Evolutionary conservation across 805 yeast genomes (phyloP), one percentile per base, ranked within the genome.

Genomic region (Brettanomyces bruxellensis): DNA sequence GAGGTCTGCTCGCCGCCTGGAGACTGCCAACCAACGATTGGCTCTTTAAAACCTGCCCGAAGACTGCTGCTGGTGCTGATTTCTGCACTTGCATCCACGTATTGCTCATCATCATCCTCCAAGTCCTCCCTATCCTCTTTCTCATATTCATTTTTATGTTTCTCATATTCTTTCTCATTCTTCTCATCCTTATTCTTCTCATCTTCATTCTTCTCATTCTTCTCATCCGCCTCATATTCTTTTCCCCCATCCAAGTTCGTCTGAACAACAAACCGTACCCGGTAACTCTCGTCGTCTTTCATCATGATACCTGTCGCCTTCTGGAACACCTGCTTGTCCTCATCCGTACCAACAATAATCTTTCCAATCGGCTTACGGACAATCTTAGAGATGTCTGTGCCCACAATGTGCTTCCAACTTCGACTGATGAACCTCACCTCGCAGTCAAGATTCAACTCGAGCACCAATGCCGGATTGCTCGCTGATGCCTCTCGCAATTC

Each of bases 381-480:
- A n/a, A 85, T 69, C 57, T 80, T 78, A 11, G 66, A 61, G 4
- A 75, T 68, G 12, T 69, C 69, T 0, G 88, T 83, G 1, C 95
- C 95, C 8, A 87, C 86, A 6, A 89, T 72, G 7, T 73, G 59
- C 52, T 81, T 83, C 96, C 97, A 91, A 52, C 83, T 77, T 51
- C 75, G 76, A 51, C 91, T 77, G 25, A 89, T 62, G 60, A 84
- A 86, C 45, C 75, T 75, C n/a, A 93, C 81, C 34, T 73, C 78
- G 30, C 96, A 88, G 55, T 82, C 83, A 58, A 88, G 65, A 56
- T 83, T 90, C 50, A 93, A 67, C 63, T 91, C 99, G 65, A 91
- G 66, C 3, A 91, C 82, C n/a, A 83, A 79, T 11, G 87, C 81
- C 1, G 86, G 85, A 51, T 81, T 82, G 49, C 75, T 72, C 1